Percentiles rank a stretch among this genome's conserved stretches.
Evolutionary conservation across 768 basidiomycete genomes (phyloP).

Genomic region (Tricholomella constricta): DNA sequence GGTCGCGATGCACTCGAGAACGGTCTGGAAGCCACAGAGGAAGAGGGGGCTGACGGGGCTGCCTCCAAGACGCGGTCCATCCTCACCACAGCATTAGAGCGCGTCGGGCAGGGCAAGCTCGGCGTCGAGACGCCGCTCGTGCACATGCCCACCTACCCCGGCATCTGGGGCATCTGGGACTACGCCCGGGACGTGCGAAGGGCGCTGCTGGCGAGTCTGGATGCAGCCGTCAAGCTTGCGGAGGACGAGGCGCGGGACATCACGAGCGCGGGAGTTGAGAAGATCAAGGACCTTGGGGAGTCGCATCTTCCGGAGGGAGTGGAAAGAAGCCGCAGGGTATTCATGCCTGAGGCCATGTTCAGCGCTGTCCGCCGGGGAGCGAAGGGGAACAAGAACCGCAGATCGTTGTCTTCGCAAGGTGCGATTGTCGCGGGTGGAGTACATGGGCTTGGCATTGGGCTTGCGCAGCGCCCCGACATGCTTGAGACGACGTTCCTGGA

Average conservation of each 20-base stretch:
- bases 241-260: slow-evolving; percentile 81
- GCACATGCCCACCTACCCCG: slow-evolving; percentile 79
- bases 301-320: slow-evolving; percentile 78
- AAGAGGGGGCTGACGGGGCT: slow-evolving; percentile 60
- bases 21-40: slow-evolving; percentile 77
- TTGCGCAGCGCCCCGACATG: slow-evolving; percentile 76
- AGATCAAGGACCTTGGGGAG: slow-evolving; percentile 71
- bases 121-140: slow-evolving; percentile 50
- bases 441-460: slow-evolving; percentile 80
- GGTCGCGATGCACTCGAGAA: slow-evolving; percentile 78
- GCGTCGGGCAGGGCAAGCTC: slow-evolving; percentile 74
- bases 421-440: slow-evolving; percentile 76
- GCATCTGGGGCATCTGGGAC: slow-evolving; percentile 80
- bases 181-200: slow-evolving; percentile 81
- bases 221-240: slow-evolving; percentile 74
- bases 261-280: slow-evolving; percentile 65
- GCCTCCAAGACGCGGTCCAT: slow-evolving; percentile 55
- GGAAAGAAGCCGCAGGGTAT: slow-evolving; percentile 79
- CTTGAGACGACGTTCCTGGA: slow-evolving; percentile 81
- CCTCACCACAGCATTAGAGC: slow-evolving; percentile 70
- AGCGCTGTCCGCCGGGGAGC: slow-evolving; percentile 50
- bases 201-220: slow-evolving; percentile 77
- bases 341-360: slow-evolving; percentile 99
- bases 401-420: slow-evolving; percentile 41
- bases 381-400: slow-evolving; percentile 38